Percentiles rank a stretch among this genome's conserved stretches.
Evolutionary conservation across 352 stramenopile species (phyloP).

Genomic region (Pythium sp.): DNA sequence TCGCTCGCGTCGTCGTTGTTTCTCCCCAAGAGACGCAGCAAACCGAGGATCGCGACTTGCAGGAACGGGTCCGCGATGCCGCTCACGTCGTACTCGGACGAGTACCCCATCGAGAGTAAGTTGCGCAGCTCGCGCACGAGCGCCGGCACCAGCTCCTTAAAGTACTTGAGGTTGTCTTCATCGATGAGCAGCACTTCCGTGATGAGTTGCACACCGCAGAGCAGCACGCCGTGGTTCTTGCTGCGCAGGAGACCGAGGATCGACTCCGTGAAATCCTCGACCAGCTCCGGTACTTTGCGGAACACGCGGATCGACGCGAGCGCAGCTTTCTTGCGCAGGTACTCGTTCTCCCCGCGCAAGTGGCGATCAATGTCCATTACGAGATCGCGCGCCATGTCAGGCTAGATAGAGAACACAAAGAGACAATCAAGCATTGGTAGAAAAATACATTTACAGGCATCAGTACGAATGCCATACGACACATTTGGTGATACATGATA

Average conservation of each 20-base stretch:
- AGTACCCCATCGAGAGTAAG: slow-evolving; percentile 97
- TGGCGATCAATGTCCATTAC: slow-evolving; percentile 98
- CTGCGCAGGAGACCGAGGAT: slow-evolving; percentile 93
- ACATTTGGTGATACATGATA: neutral
- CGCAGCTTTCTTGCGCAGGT: slow-evolving; percentile 98
- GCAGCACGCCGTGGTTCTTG: slow-evolving; percentile 97
- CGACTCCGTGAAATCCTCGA: slow-evolving; percentile 98
- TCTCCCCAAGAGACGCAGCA: slow-evolving; percentile 95
- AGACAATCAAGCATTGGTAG: neutral
- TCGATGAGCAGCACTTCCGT: slow-evolving; percentile 90
- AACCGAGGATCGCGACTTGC: slow-evolving; percentile 86
- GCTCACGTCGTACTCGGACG: slow-evolving; percentile 97
- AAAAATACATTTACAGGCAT: neutral
- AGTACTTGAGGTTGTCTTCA: slow-evolving; percentile 69
- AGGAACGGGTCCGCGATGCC: slow-evolving; percentile 99
- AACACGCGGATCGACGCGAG: slow-evolving; percentile 92
- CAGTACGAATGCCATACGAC: neutral
- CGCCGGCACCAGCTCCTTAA: slow-evolving; percentile 69
- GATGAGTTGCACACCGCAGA: slow-evolving; percentile 97
- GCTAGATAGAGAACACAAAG: slow-evolving; percentile 26
- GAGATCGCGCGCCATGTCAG: slow-evolving; percentile 98
- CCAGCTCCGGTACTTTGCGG: slow-evolving; percentile 96
- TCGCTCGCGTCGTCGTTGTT: slow-evolving; percentile 93
- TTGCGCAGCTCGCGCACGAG: slow-evolving; percentile 91
- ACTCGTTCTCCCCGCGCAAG: slow-evolving; percentile 90